Conservation (phyloP, 192 early-diverging fungal genomes). For the Endogone sp. region DNA sequence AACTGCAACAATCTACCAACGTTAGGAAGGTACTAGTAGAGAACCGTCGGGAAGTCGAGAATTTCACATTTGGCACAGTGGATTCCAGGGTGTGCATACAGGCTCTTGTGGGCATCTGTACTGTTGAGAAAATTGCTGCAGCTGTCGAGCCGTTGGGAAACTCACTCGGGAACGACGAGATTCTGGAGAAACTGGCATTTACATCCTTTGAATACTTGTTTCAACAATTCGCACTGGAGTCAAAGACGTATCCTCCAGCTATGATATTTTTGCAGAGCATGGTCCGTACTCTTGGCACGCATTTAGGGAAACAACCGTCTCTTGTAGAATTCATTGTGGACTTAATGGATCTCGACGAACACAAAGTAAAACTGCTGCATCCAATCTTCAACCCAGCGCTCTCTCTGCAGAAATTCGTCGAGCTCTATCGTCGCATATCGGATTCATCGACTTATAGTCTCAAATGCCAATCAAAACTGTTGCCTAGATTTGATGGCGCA, state of each 20-base stretch:
- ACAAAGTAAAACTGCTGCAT: slow-evolving; percentile 16
- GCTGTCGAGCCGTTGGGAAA: background rate
- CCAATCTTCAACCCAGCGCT: slow-evolving; percentile 30
- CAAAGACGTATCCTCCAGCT: slow-evolving; percentile 18
- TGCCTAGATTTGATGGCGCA: background rate
- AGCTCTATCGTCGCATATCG: slow-evolving; percentile 23
- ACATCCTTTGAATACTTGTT: slow-evolving; percentile 21
- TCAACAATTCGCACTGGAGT: slow-evolving; percentile 21
- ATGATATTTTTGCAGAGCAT: slow-evolving; percentile 17
- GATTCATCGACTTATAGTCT: background rate
- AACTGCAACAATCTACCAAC: slow-evolving; percentile 22
- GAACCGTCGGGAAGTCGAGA: slow-evolving; percentile 21
- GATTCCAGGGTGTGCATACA: slow-evolving; percentile 25
- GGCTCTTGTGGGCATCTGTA: slow-evolving; percentile 14
- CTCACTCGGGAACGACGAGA: background rate
- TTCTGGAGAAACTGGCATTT: slow-evolving; percentile 5
- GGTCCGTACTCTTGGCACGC: slow-evolving; percentile 21
- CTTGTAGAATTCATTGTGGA: slow-evolving; percentile 28
- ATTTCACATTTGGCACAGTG: slow-evolving; percentile 14
- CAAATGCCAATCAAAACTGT: background rate
- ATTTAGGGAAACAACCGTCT: slow-evolving; percentile 20
- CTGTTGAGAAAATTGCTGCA: background rate
- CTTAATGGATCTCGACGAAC: slow-evolving; percentile 26
- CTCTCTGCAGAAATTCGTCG: slow-evolving; percentile 22
- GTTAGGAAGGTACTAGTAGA: slow-evolving; percentile 23